These are phyloP conservation scores for Trametopsis cervina DNA, from an alignment of 768 basidiomycete species.

Conservation along the genomic window DNA sequence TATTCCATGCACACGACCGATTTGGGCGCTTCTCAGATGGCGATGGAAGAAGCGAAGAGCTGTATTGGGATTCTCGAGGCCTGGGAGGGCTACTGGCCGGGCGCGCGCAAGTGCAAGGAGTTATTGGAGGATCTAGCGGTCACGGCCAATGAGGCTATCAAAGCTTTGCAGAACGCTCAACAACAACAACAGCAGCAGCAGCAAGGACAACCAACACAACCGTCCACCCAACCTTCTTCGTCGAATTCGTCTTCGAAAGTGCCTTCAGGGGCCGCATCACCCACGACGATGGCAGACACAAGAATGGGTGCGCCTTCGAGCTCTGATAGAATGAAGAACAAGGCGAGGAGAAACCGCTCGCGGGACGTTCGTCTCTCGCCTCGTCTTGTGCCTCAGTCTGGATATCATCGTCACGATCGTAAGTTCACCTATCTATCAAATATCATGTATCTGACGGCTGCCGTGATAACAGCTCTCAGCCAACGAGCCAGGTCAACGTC, in stretches of 20 bases:
- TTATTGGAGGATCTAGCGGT: constrained; percentile 61
- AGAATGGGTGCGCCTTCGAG: constrained; percentile 15
- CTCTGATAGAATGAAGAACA: constrained; percentile 21
- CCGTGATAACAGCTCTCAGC: constrained; percentile 7
- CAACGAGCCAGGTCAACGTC: constrained; percentile 72
- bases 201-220: no score
- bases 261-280: constrained; percentile 7
- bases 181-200: no score
- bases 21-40: constrained; percentile 51
- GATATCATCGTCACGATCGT: constrained; percentile 27
- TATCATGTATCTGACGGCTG: constrained; percentile 2
- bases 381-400: constrained; percentile 18
- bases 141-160: constrained; percentile 65
- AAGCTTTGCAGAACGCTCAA: constrained; percentile 17
- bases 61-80: constrained; percentile 64
- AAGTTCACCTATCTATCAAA: constrained; percentile 12
- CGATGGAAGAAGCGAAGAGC: constrained; percentile 78
- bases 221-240: no score
- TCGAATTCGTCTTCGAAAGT: constrained; percentile 4
- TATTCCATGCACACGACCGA: constrained; percentile 83
- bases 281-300: constrained; percentile 12
- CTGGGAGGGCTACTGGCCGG: constrained; percentile 86
- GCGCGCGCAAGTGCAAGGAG: constrained; percentile 82
- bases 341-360: constrained; percentile 25
- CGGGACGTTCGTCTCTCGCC: constrained; percentile 26